A percentile compares a stretch with the other conserved stretches of the same genome.
Evolutionary conservation across 2,329 filamentous ascomycete genomes (phyloP).

Genomic region (Colletotrichum sp.): DNA sequence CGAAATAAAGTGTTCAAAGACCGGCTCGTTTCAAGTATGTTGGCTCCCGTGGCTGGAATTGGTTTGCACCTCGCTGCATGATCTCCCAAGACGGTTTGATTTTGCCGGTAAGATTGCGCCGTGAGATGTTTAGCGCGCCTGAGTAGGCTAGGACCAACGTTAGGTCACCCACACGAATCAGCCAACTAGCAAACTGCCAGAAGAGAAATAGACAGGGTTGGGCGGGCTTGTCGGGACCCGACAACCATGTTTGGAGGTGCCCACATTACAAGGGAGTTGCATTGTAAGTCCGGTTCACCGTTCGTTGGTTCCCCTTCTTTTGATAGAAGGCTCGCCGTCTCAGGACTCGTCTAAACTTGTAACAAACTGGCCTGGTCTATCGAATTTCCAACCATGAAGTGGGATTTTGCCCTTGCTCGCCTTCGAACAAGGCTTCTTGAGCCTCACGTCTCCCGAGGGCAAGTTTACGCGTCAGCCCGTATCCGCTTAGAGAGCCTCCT

Average conservation of each 20-base stretch:
- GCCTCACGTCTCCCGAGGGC: background rate
- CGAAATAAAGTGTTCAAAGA: background rate
- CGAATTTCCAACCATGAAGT: background rate
- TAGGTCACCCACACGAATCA: background rate
- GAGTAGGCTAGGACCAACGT: background rate
- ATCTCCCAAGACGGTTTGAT: conserved; percentile 1
- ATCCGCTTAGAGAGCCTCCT: conserved; percentile 1
- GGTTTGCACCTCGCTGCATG: background rate
- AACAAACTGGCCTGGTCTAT: background rate
- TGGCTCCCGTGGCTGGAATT: background rate
- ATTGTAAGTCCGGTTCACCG: background rate
- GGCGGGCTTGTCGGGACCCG: background rate
- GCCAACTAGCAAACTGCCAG: background rate
- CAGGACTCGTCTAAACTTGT: background rate
- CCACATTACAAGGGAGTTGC: background rate
- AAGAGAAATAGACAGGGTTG: background rate
- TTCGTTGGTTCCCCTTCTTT: background rate
- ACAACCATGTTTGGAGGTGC: background rate
- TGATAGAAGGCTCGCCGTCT: background rate
- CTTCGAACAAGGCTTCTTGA: background rate
- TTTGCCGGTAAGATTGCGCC: conserved; percentile 5
- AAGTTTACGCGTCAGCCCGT: background rate
- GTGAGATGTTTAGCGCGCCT: background rate
- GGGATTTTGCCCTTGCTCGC: background rate
- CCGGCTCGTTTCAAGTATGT: conserved; percentile 3